Percentiles rank a stretch among this genome's conserved stretches.
These are phyloP conservation scores for Torrubiellomyces zombiae DNA, from an alignment of 2,329 filamentous ascomycete species.

Conservation along the genomic window DNA sequence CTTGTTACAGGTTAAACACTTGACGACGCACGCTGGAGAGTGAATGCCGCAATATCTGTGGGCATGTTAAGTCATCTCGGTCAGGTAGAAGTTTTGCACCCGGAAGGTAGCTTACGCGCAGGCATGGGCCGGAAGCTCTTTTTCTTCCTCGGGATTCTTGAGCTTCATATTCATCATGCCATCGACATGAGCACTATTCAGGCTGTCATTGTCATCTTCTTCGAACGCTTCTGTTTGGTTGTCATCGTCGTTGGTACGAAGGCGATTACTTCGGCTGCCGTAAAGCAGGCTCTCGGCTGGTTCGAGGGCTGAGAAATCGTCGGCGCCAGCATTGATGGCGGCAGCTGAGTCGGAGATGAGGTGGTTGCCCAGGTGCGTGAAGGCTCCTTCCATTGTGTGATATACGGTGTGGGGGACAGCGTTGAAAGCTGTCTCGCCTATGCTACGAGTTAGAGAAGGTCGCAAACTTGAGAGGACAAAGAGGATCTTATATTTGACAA, in stretches of 20 bases:
- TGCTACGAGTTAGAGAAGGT: too few species aligned
- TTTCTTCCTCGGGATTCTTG: slow-evolving; percentile 54
- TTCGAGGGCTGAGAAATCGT: slow-evolving; percentile 54
- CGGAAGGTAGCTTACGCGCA: slow-evolving; percentile 55
- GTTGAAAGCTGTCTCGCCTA: too few species aligned
- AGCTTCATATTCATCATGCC: slow-evolving; percentile 50
- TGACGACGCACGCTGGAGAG: slow-evolving; percentile 86
- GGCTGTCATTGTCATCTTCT: slow-evolving; percentile 60
- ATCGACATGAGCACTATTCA: slow-evolving; percentile 69
- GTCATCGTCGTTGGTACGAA: slow-evolving; percentile 74
- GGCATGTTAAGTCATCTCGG: not conserved
- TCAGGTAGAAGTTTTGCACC: slow-evolving; percentile 1
- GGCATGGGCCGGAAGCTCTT: slow-evolving; percentile 82
- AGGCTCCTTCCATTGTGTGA: slow-evolving; percentile 69
- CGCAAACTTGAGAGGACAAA: too few species aligned
- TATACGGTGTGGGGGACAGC: too few species aligned
- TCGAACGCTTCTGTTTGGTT: slow-evolving; percentile 72
- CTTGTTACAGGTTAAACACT: slow-evolving; percentile 88
- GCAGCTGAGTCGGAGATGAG: slow-evolving; percentile 69
- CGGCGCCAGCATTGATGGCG: slow-evolving; percentile 74
- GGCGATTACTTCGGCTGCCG: slow-evolving; percentile 38
- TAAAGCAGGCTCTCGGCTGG: slow-evolving; percentile 71
- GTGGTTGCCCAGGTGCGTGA: slow-evolving; percentile 77
- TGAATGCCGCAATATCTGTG: slow-evolving; percentile 90
- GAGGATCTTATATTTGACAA: too few species aligned